Evolutionary conservation across 225 moss, liverwort and hornwort species (phyloP), one percentile per base, ranked within the genome.

Genomic region (Thuidium tamariscinum): DNA sequence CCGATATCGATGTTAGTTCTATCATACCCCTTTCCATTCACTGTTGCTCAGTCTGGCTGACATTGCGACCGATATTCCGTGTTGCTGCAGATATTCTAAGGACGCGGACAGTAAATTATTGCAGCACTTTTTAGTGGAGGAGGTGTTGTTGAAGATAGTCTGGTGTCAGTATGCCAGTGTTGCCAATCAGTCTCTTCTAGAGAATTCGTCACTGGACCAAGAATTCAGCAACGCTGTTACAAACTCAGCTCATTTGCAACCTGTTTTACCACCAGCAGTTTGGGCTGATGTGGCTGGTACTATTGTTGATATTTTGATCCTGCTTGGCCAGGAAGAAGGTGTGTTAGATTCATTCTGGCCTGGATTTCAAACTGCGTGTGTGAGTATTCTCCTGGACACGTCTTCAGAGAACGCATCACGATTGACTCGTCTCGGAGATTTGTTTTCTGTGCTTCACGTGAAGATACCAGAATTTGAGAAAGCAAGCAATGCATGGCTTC

Each of bases 261-360:
- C 77, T 73, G 77, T 77, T 59, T 81, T 92, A 66, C 89, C 93
- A 49, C 79, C 81, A 74, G 81, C 87, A 76, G 91, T 92, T 91
- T 90, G 55, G 54, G 81, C 91, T 88, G 91, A 94, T 89, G 86
- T 94, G 75, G 94, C 91, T 74, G 81, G 75, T 60, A 92, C 79
- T 62, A 86, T 99, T 76, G 93, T 95, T 83, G 91, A 96, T 85
- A 64, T 90, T 84, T 89, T 97, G 87, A 86, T 88, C 77, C 49
- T 86, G 49, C 88, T 97, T 77, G 89, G 87, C 74, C 88, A 80
- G 57, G 92, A 85, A 79, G 89, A 91, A 74, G 87, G 88, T 44
- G 56, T 95, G 12, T 81, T 99, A 84, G 86, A 84, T 84, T 71
- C 89, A 27, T 97, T 96, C 86, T 99, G 99, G 99, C 91, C 94